phyloP scores from a whole-genome alignment of 2,329 filamentous ascomycete genomes.

The Colletotrichum euphorbiae region DNA sequence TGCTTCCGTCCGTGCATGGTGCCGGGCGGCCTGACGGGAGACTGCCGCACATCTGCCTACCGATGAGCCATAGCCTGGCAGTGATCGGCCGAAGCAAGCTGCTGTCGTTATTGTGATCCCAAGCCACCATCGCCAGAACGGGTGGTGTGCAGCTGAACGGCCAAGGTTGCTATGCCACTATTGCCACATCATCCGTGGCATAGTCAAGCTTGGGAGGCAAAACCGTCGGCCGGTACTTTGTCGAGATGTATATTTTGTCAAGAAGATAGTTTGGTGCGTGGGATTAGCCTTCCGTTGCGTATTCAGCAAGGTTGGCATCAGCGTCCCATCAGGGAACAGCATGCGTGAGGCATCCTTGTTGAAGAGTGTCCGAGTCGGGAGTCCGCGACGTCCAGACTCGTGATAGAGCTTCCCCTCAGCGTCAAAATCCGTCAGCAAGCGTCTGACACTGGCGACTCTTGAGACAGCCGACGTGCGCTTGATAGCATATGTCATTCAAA shows the following conservation, averaged over 20 bases:
- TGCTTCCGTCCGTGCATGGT: slow-evolving; percentile 17
- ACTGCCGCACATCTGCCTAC: slow-evolving; percentile 30
- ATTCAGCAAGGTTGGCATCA: slow-evolving; percentile 26
- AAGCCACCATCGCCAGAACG: slow-evolving; percentile 9
- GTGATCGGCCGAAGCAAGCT: slow-evolving; percentile 19
- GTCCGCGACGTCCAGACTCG: slow-evolving; percentile 2
- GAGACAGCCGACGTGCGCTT: slow-evolving; percentile 23
- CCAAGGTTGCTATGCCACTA: slow-evolving; percentile 1
- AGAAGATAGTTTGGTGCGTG: not conserved
- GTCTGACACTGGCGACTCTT: slow-evolving; percentile 6
- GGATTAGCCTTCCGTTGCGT: slow-evolving; percentile 20
- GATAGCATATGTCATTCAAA: slow-evolving; percentile 22
- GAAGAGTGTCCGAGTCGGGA: not conserved
- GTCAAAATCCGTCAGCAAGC: not conserved
- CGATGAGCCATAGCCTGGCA: slow-evolving; percentile 12
- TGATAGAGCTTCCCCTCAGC: slow-evolving; percentile 4
- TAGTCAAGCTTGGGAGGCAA: slow-evolving; percentile 4
- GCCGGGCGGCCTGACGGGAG: slow-evolving; percentile 26
- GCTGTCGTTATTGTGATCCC: slow-evolving; percentile 23
- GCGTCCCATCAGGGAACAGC: slow-evolving; percentile 12
- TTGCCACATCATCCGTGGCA: not conserved
- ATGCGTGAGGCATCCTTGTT: slow-evolving; percentile 19
- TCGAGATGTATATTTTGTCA: slow-evolving; percentile 20
- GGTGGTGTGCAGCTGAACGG: slow-evolving; percentile 19
- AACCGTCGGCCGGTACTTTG: slow-evolving; percentile 9